Conservation (phyloP, 306 rosid genomes). For the Mucuna pruriens region DNA sequence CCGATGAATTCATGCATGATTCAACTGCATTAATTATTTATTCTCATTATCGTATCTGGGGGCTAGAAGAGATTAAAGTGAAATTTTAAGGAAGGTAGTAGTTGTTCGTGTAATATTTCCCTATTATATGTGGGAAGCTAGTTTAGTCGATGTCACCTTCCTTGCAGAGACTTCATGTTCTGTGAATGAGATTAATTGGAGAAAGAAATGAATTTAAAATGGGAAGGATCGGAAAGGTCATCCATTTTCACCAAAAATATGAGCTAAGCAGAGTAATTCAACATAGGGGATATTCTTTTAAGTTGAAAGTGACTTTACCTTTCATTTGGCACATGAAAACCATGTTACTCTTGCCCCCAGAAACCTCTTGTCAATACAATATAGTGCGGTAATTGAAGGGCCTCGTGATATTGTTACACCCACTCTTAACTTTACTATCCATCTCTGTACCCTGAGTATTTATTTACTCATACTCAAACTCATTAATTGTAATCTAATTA, state of each 20-base stretch:
- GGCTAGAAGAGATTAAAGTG: not conserved
- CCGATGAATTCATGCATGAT: not conserved
- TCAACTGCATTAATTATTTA: not conserved
- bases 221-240: constrained; percentile 48
- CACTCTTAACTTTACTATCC: not conserved
- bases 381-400: not conserved
- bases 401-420: not conserved
- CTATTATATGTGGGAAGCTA: not conserved
- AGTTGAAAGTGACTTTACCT: constrained; percentile 65
- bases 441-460: not conserved
- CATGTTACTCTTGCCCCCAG: constrained; percentile 87
- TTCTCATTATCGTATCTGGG: not conserved
- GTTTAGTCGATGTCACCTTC: constrained; percentile 35
- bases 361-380: constrained; percentile 43
- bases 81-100: not conserved
- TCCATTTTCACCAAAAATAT: constrained; percentile 41
- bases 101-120: not conserved
- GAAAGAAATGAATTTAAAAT: constrained; percentile 34
- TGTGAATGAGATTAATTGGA: constrained; percentile 58
- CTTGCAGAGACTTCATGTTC: constrained; percentile 51
- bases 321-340: constrained; percentile 77
- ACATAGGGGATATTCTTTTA: constrained; percentile 41
- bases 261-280: constrained; percentile 42
- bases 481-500: not conserved
- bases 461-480: not conserved